Conservation (phyloP, 495 filamentous ascomycete genomes). For the Aspergillus avenaceus region DNA sequence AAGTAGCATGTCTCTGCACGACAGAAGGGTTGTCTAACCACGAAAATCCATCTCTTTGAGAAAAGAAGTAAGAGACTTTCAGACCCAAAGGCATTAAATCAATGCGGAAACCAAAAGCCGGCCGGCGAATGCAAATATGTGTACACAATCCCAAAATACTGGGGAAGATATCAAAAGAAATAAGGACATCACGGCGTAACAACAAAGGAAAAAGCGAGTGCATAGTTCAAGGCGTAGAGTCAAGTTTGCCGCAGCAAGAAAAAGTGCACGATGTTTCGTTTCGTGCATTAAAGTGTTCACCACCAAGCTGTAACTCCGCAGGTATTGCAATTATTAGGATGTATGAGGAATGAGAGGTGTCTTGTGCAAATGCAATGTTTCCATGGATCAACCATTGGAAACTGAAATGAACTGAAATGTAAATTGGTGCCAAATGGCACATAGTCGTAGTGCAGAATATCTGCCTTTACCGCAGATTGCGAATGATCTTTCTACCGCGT, state of each 20-base stretch:
- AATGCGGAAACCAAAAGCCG: conserved; percentile 15
- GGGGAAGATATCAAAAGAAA: conserved; percentile 15
- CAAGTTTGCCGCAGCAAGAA: conserved; percentile 8
- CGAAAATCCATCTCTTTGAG: conserved; percentile 3
- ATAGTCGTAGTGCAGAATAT: not conserved
- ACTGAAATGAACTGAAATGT: not conserved
- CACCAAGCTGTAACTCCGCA: conserved; percentile 20
- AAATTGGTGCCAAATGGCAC: not conserved
- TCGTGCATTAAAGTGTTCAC: conserved; percentile 15
- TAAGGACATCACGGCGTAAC: conserved; percentile 33
- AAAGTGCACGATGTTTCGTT: conserved; percentile 20
- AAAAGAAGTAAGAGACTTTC: not conserved
- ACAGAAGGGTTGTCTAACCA: conserved; percentile 2
- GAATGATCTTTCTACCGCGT: conserved; percentile 41
- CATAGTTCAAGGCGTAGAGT: conserved; percentile 5
- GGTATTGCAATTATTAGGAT: conserved; percentile 18
- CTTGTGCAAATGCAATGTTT: conserved; percentile 1
- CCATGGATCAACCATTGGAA: conserved; percentile 21
- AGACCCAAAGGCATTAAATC: conserved; percentile 2
- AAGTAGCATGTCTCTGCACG: conserved; percentile 1
- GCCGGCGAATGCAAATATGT: conserved; percentile 28
- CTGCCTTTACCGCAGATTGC: conserved; percentile 35
- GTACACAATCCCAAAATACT: conserved; percentile 27
- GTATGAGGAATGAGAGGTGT: conserved; percentile 6
- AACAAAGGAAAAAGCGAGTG: conserved; percentile 32